Evolutionary conservation across 208 protist species (phyloP), one percentile per base, ranked within the genome.

Genomic region (Strigomonas culicis): DNA sequence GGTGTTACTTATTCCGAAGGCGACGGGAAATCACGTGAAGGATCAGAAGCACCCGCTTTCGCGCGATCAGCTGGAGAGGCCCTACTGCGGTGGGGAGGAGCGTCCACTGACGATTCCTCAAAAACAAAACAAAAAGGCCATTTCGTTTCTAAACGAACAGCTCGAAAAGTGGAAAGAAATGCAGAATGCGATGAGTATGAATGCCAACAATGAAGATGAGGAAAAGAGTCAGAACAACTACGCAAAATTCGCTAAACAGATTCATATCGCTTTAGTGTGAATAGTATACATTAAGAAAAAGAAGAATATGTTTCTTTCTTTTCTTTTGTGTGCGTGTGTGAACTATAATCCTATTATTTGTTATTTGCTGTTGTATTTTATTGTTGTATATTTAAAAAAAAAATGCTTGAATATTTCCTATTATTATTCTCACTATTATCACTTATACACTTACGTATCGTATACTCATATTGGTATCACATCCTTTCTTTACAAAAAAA

Each of bases 51-150:
- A 63, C 22, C 52, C 47, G n/a, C 50, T 30, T 19, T 4, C 34
- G 30, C 27, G 59, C 39, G 47, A 63, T 17, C 43, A 49, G 50
- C 24, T 41, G 46, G 75, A 86, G 63, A 21, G 32, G 36, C 75
- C 71, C 19, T 86, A 86, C 65, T 80, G 75, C 24, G 80, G 80
- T 19, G 80, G 80, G 0, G 80, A 86, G 50, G 80, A 86, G 59
- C 32, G 27, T 21, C 39, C 32, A 28, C 55, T 72, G 43, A 56
- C 57, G 15, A 70, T 52, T n/a, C 49, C 58, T 7, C 53, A 56
- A 30, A 72, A 75, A 59, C 64, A 73, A 13, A 74, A 62, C 21
- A 44, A 67, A 27, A 55, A 51, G 2, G 50, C 80, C 30, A 80
- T 72, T 43, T 25, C 39, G 6, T 83, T 82, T 34, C 52, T 86